Percentiles rank a stretch among this genome's conserved stretches.
Conservation (phyloP, 1,284 basidiomycete species). For the Fistulinella cinereoalba region DNA sequence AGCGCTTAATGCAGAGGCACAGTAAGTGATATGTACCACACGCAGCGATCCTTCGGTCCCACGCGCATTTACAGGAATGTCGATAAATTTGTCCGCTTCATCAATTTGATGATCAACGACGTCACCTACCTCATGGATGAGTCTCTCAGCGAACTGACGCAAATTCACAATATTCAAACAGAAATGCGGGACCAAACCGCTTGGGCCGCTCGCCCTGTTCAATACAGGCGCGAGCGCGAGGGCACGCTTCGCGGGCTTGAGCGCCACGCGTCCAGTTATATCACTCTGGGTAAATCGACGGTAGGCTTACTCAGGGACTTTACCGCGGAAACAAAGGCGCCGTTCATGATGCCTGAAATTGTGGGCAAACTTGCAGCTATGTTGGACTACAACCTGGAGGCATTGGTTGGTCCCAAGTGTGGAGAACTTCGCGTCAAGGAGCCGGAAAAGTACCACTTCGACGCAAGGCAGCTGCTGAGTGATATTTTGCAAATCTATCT, state of each 20-base stretch:
- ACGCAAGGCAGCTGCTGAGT: constrained; percentile 79
- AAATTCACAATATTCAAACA: constrained; percentile 83
- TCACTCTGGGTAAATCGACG: constrained; percentile 83
- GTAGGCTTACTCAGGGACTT: constrained; percentile 89
- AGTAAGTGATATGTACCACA: constrained; percentile 44
- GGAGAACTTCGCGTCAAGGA: constrained; percentile 85
- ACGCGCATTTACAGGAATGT: constrained; percentile 55
- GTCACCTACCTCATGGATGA: constrained; percentile 98
- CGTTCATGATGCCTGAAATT: constrained; percentile 97
- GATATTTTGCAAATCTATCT: constrained; percentile 92
- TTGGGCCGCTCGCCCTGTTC: constrained; percentile 65
- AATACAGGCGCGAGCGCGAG: constrained; percentile 85
- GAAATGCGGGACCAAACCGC: constrained; percentile 76
- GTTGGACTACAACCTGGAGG: constrained; percentile 93
- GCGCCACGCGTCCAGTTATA: constrained; percentile 82
- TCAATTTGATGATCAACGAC: constrained; percentile 99
- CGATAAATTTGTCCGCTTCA: constrained; percentile 91
- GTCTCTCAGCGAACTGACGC: constrained; percentile 83
- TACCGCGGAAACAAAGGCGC: constrained; percentile 86
- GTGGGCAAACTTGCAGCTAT: constrained; percentile 95
- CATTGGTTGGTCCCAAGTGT: constrained; percentile 85
- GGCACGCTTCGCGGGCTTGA: constrained; percentile 77
- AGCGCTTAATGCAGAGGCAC: constrained; percentile 75
- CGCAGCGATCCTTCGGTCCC: constrained; percentile 2
- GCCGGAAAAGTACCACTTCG: constrained; percentile 87